Base-by-base conservation (phyloP, 2,329 filamentous ascomycete genomes). In the Monilinia laxa region DNA sequence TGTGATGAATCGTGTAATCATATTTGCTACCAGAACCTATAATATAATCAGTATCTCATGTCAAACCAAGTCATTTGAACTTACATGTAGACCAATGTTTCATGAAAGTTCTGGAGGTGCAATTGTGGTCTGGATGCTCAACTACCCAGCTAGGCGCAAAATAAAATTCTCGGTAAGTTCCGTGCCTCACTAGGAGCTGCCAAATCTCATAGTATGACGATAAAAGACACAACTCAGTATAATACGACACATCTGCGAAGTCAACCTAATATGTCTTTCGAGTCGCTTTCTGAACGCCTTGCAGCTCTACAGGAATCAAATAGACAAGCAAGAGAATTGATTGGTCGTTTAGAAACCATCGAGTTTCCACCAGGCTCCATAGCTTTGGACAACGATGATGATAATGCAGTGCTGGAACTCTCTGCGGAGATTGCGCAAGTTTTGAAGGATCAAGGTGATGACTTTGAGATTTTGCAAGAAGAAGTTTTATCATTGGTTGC, bases 1-100 rank as follows among this genome's bases (percentile, higher is more conserved):
- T 78, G 93, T 94, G 78, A 96, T 86, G 82, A 92, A 95, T 77
- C 89, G 88, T 68, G 91, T 94, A 69, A 95, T 91, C 92, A 95
- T 95, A 62, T 78, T 82, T 67, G 35, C 55, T 38, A 52, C 20
- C 18, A 47, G 20, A 52, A n/a, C 12, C 55, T 65, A 20, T 23
- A 25, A 53, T 35, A 35, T 1, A 23, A 52, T 65, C 45, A 65
- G 55, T 11, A 60, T 20, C 23, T 31, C 7, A 18, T 16, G 45
- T 10, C 35, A 42, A 31, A 42, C 7, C 14, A 42, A 42, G 16
- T 10, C 16, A 55, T 42, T 14, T 28, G 35, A 55, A 51, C 62
- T 45, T 64, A 67, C 65, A 42, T 47, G 57, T 42, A 64, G 40
- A 54, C 31, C 47, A 31, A 23, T 31, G 47, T 55, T n/a, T 11